Conservation (phyloP, 306 rosid species). For the Quercus glauca region DNA sequence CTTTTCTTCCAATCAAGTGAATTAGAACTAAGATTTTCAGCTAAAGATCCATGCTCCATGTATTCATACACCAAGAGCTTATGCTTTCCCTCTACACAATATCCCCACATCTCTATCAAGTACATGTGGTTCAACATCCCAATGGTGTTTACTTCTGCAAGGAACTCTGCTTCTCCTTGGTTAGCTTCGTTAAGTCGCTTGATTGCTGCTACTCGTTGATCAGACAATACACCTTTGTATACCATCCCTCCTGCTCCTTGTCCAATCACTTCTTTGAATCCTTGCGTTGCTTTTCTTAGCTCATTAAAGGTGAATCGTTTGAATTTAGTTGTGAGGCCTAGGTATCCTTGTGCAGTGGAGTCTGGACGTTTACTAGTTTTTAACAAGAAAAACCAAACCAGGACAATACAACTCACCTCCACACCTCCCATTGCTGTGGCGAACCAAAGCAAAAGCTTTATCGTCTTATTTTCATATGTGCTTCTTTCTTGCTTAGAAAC, state of each 20-base stretch:
- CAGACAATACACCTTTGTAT: conserved; percentile 23
- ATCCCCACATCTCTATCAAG: conserved; percentile 40
- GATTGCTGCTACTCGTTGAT: conserved; percentile 26
- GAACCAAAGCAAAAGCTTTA: conserved; percentile 19
- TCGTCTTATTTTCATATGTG: conserved; percentile 6
- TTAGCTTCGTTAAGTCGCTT: conserved; percentile 20
- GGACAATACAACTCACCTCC: conserved; percentile 19
- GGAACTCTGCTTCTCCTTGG: conserved; percentile 38
- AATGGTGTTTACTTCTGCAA: conserved; percentile 30
- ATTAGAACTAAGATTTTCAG: conserved; percentile 8
- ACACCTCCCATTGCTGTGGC: conserved; percentile 25
- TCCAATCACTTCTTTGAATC: conserved; percentile 33
- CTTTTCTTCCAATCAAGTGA: conserved; percentile 26
- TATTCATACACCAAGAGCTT: conserved; percentile 34
- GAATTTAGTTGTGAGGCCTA: conserved; percentile 24
- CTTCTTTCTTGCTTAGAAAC: not conserved
- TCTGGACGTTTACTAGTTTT: not conserved
- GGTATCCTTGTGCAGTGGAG: conserved; percentile 12
- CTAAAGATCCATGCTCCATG: conserved; percentile 32
- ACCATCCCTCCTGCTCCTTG: conserved; percentile 34
- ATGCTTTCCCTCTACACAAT: conserved; percentile 32
- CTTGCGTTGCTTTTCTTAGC: conserved; percentile 20
- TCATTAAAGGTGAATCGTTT: conserved; percentile 23
- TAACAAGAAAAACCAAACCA: conserved; percentile 13
- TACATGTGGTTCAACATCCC: conserved; percentile 34